Conservation (phyloP, 495 filamentous ascomycete genomes). For the Aspergillus cavernicola region DNA sequence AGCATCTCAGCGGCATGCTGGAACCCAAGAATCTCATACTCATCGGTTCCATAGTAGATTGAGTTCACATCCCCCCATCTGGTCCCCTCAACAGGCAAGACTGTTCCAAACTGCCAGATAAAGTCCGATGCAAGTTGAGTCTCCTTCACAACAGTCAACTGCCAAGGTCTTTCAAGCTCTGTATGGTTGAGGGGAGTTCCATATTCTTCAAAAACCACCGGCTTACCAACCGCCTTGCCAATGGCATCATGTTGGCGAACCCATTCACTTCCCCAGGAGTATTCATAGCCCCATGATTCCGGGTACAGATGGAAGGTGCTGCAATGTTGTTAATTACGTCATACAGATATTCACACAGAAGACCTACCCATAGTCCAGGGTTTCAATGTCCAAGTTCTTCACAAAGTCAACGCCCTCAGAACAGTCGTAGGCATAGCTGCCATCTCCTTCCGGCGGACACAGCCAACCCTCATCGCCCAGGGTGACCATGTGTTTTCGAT, state of each 20-base stretch:
- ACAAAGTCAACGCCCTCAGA: constrained; percentile 62
- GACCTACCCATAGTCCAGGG: constrained; percentile 58
- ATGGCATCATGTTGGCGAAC: constrained; percentile 55
- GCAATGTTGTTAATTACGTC: not conserved
- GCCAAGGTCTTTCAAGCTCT: constrained; percentile 7
- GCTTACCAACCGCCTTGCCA: constrained; percentile 55
- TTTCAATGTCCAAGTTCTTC: constrained; percentile 51
- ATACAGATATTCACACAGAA: constrained; percentile 27
- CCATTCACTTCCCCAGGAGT: constrained; percentile 53
- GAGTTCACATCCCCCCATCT: constrained; percentile 8
- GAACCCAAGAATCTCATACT: constrained; percentile 5
- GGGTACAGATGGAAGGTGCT: constrained; percentile 9
- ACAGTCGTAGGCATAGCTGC: constrained; percentile 52
- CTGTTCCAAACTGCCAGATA: constrained; percentile 11
- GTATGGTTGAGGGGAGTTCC: constrained; percentile 26
- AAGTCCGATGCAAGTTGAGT: constrained; percentile 4
- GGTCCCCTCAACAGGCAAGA: not conserved
- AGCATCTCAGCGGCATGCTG: constrained; percentile 5
- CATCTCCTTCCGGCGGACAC: not conserved
- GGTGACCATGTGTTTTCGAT: constrained; percentile 63
- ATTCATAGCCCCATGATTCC: constrained; percentile 2
- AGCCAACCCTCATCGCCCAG: constrained; percentile 49
- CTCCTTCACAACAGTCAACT: constrained; percentile 1
- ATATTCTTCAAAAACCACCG: constrained; percentile 67
- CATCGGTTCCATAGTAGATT: constrained; percentile 9